Evolutionary conservation across 2,329 filamentous ascomycete species (phyloP).

Genomic region (Phyllosticta citrichinensis): DNA sequence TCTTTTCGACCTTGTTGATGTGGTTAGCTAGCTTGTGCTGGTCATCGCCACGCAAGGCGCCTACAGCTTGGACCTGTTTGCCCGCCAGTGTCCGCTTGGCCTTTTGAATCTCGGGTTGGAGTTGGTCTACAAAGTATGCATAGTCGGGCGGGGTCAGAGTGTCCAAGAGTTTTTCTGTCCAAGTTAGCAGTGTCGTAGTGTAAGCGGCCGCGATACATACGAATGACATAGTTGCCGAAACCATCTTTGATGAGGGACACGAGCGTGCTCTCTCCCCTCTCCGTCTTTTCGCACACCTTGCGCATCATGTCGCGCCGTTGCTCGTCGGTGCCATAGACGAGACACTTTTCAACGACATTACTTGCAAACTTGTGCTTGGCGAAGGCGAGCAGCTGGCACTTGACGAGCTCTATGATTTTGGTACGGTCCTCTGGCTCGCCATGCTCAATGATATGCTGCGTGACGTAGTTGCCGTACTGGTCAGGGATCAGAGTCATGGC

Average conservation of each 20-base stretch:
- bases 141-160: constrained; percentile 33
- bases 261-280: constrained; percentile 60
- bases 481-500: constrained; percentile 67
- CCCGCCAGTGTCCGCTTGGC: constrained; percentile 32
- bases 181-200: constrained; percentile 9
- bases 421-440: constrained; percentile 63
- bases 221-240: constrained; percentile 93
- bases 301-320: constrained; percentile 60
- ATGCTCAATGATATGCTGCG: constrained; percentile 79
- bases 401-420: constrained; percentile 64
- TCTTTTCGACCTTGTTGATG: constrained; percentile 33
- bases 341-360: constrained; percentile 93
- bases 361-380: constrained; percentile 96
- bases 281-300: constrained; percentile 48
- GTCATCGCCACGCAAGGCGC: constrained; percentile 12
- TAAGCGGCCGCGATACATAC: constrained; percentile 48
- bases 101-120: constrained; percentile 36
- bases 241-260: constrained; percentile 76
- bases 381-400: constrained; percentile 58
- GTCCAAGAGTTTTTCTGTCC: constrained; percentile 66
- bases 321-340: constrained; percentile 57
- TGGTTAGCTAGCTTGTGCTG: constrained; percentile 9
- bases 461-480: constrained; percentile 92
- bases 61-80: constrained; percentile 35
- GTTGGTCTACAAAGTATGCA: constrained; percentile 28